Conservation (phyloP, 2,329 filamentous ascomycete genomes). For the Ceratocystis eucalypticola region DNA sequence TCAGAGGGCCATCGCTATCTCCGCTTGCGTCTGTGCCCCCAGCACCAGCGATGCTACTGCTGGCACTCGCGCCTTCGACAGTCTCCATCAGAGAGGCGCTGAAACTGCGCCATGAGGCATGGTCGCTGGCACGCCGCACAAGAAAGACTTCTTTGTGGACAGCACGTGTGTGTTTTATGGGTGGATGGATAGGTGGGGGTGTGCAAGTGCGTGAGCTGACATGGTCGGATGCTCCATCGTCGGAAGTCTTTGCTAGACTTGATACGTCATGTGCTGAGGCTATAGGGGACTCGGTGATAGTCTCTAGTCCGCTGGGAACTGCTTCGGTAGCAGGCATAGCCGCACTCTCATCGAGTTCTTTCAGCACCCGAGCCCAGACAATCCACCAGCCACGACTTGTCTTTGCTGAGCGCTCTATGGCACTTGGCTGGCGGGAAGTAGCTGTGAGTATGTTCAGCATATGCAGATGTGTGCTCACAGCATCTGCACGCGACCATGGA, state of each 20-base stretch:
- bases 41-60: too few relatives aligned
- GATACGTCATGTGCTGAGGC: neutral
- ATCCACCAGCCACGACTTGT: constrained; percentile 57
- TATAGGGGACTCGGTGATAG: constrained; percentile 14
- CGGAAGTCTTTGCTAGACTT: neutral
- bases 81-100: constrained; percentile 22
- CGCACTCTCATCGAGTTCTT: neutral
- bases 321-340: neutral
- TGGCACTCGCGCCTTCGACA: constrained; percentile 25
- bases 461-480: constrained; percentile 51
- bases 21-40: constrained; percentile 21
- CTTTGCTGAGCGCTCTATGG: constrained; percentile 50
- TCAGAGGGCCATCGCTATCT: constrained; percentile 34
- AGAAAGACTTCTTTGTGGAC: constrained; percentile 47
- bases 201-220: constrained; percentile 1
- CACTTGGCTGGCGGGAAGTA: constrained; percentile 26
- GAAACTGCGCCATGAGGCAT: constrained; percentile 30
- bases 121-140: constrained; percentile 46
- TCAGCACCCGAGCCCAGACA: constrained; percentile 47
- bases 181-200: neutral
- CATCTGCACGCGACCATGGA: constrained; percentile 47
- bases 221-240: constrained; percentile 17
- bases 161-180: constrained; percentile 20
- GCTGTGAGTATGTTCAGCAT: constrained; percentile 43
- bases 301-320: constrained; percentile 12